phyloP scores from a whole-genome alignment of 768 basidiomycete genomes.

The Serendipita sp. region DNA sequence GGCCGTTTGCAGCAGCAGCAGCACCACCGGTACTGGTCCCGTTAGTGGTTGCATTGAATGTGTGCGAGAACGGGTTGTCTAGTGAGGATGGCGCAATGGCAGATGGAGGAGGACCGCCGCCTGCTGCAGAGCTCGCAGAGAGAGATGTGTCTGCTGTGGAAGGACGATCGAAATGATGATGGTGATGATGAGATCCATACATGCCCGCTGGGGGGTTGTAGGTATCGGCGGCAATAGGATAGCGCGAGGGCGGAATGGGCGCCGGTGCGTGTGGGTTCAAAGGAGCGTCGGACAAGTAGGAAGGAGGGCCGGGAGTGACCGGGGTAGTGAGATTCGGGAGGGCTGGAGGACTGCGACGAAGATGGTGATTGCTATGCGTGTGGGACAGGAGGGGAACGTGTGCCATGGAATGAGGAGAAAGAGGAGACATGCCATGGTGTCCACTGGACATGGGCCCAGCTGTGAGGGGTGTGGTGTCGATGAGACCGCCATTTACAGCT shows the following conservation, averaged over 20 bases:
- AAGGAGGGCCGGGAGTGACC: background rate
- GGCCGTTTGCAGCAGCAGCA: background rate
- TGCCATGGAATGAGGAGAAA: background rate
- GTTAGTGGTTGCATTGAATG: constrained; percentile 2
- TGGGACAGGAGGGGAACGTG: constrained; percentile 1
- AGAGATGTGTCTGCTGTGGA: constrained; percentile 4
- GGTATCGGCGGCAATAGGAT: constrained; percentile 54
- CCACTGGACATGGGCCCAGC: background rate
- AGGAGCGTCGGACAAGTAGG: background rate
- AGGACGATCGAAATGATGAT: background rate
- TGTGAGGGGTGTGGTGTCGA: background rate
- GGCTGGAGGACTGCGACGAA: constrained; percentile 1
- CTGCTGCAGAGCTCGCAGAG: background rate
- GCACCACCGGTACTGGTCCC: constrained; percentile 1
- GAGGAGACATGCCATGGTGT: background rate
- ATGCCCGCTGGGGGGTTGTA: constrained; percentile 22
- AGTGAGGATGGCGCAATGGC: background rate
- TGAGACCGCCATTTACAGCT: too few relatives aligned
- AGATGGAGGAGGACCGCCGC: background rate
- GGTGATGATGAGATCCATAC: background rate
- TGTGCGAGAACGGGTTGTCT: background rate
- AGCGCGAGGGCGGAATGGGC: constrained; percentile 47
- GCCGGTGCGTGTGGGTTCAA: background rate
- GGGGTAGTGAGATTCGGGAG: constrained; percentile 3
- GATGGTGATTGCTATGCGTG: background rate